Evolutionary conservation across 495 filamentous ascomycete species (phyloP).

Genomic region (Podospora fimiseda): DNA sequence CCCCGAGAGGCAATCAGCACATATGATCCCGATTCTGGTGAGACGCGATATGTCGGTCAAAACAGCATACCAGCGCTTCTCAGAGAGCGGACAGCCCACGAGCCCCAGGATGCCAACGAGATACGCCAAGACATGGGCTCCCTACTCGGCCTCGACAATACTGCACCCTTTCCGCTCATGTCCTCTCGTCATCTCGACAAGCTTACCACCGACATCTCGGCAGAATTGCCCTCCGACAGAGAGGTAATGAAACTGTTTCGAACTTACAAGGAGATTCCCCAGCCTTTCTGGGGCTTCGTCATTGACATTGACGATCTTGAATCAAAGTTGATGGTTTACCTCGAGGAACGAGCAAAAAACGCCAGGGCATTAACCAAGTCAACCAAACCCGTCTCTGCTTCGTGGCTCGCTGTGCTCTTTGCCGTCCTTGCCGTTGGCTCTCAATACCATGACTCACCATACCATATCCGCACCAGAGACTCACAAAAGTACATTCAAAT

Average conservation of each 20-base stretch:
- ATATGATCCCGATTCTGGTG: slow-evolving; percentile 52
- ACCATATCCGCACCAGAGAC: slow-evolving; percentile 44
- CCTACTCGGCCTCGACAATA: slow-evolving; percentile 75
- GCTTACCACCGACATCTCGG: slow-evolving; percentile 64
- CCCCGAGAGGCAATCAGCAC: slow-evolving; percentile 35
- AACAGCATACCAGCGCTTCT: slow-evolving; percentile 61
- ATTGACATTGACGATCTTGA: slow-evolving; percentile 63
- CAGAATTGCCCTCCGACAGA: slow-evolving; percentile 57
- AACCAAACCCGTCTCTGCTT: slow-evolving; percentile 52
- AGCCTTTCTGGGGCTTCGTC: slow-evolving; percentile 74
- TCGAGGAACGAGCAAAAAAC: slow-evolving; percentile 57
- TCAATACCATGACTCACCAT: slow-evolving; percentile 69
- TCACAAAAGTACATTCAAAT: slow-evolving; percentile 52
- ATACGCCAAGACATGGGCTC: slow-evolving; percentile 64
- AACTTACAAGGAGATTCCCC: slow-evolving; percentile 69
- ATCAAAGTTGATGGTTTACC: slow-evolving; percentile 56
- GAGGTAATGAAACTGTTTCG: slow-evolving; percentile 59
- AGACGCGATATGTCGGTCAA: slow-evolving; percentile 60
- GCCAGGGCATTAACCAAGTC: slow-evolving; percentile 42
- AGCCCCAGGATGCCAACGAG: slow-evolving; percentile 41
- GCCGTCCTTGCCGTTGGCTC: slow-evolving; percentile 73
- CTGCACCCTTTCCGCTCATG: slow-evolving; percentile 80
- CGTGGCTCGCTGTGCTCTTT: slow-evolving; percentile 69
- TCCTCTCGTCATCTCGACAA: slow-evolving; percentile 63
- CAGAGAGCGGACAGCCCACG: slow-evolving; percentile 52